Base-by-base conservation (phyloP, 495 filamentous ascomycete species). In the Acidiella bohemica region DNA sequence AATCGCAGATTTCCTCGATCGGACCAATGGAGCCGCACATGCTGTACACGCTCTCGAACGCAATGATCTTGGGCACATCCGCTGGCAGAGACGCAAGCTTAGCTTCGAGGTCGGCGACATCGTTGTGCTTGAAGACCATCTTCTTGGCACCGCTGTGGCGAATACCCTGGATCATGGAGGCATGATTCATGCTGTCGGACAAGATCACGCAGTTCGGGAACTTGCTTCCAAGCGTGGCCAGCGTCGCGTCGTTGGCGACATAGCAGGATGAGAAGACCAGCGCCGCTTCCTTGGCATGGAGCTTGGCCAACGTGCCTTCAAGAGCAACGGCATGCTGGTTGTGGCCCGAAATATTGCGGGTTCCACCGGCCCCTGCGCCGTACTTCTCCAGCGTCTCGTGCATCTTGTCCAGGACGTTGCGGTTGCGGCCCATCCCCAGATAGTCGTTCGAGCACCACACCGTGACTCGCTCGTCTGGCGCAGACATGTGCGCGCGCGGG, bases 361-460 rank as follows among this genome's bases (percentile, higher is more conserved):
- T 97, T 42, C 90, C 90, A 32, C 90, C 90, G 22, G 90, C 90
- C 38, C 90, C 90, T 13, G 92, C 85, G 28, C 90, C 90, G 54
- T 97, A 96, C 52, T 73, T 82, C 47, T 97, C 90, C 3, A 97
- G 69, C 6, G 90, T 94, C 49, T 85, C 70, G 56, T 97, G 92
- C 90, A 96, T 97, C 1, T 75, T 65, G 61, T 84, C 76, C 46
- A 97, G 64, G 4, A 97, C 92, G 21, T 84, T 67, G 2, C 71
- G 72, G 58, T 96, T 96, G 42, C 85, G 73, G 16, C 90, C 88
- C 90, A 97, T 97, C 42, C 90, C 90, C 8, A 97, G 70, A 57
- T 97, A 97, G 62, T 97, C 90, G 54, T 97, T 97, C 50, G 87
- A 93, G 68, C 90, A 97, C 90, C 92, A 97, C 25, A 96, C 88